A percentile compares a stretch with the other conserved stretches of the same genome.
These are phyloP conservation scores for Vigna angularis DNA, from an alignment of 306 rosid species.

Conservation along the genomic window DNA sequence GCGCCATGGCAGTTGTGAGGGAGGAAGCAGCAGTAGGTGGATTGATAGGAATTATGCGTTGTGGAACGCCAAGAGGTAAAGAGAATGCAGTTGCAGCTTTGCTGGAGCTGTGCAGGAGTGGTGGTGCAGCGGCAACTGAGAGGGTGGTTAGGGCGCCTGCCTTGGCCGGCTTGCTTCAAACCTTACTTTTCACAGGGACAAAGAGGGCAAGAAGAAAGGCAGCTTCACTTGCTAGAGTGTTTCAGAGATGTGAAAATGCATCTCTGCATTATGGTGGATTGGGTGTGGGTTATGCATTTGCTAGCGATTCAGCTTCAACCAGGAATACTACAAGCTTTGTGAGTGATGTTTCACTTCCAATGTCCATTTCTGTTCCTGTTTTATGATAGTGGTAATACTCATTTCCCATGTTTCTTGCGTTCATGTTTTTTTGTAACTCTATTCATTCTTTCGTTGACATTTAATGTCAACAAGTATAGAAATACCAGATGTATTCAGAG, in stretches of 20 bases:
- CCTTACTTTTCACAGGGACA: slow-evolving; percentile 76
- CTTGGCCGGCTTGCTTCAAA: slow-evolving; percentile 78
- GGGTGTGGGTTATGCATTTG: slow-evolving; percentile 73
- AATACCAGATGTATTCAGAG: slow-evolving; percentile 52
- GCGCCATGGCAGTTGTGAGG: slow-evolving; percentile 68
- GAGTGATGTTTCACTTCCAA: slow-evolving; percentile 68
- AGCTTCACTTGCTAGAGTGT: slow-evolving; percentile 83
- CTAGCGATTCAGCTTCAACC: slow-evolving; percentile 66
- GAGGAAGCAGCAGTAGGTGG: slow-evolving; percentile 76
- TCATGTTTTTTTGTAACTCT: slow-evolving; percentile 56
- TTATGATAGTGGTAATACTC: slow-evolving; percentile 67
- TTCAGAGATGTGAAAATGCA: slow-evolving; percentile 71
- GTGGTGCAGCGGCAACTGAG: slow-evolving; percentile 74
- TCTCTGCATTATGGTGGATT: slow-evolving; percentile 72
- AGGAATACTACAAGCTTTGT: slow-evolving; percentile 69
- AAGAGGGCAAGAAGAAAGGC: slow-evolving; percentile 93
- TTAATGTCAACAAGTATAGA: slow-evolving; percentile 55
- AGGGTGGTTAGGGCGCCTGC: slow-evolving; percentile 77
- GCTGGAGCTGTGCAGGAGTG: slow-evolving; percentile 83
- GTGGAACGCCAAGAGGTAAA: slow-evolving; percentile 83
- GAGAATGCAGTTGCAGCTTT: slow-evolving; percentile 92
- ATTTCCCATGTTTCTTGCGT: slow-evolving; percentile 37
- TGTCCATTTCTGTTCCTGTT: slow-evolving; percentile 82
- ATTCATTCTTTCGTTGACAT: slow-evolving; percentile 83
- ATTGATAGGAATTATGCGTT: slow-evolving; percentile 76